phyloP scores from a whole-genome alignment of 495 filamentous ascomycete species.

The Amniculicola lignicola region DNA sequence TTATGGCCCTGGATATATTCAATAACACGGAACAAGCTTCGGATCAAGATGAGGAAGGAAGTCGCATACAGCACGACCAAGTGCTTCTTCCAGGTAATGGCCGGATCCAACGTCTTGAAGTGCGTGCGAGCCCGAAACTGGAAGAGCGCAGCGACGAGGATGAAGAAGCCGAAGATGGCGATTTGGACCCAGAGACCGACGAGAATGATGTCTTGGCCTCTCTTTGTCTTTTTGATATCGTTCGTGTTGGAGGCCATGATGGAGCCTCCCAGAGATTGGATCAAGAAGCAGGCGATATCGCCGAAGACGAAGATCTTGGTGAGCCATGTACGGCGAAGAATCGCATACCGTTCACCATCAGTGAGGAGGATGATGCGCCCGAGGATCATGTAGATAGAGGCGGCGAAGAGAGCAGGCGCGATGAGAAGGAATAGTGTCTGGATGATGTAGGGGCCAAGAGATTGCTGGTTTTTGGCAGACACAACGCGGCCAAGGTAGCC shows the following conservation, averaged over 20 bases:
- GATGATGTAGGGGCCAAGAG: slow-evolving; percentile 39
- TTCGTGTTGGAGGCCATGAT: slow-evolving; percentile 34
- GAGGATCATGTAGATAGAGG: slow-evolving; percentile 48
- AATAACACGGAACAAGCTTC: slow-evolving; percentile 59
- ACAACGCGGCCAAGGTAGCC: slow-evolving; percentile 46
- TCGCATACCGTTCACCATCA: slow-evolving; percentile 44
- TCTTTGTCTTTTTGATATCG: slow-evolving; percentile 1
- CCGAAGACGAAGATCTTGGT: slow-evolving; percentile 49
- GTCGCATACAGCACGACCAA: slow-evolving; percentile 53
- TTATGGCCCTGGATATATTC: slow-evolving; percentile 60
- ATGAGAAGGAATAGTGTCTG: slow-evolving; percentile 44
- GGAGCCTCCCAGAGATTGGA: slow-evolving; percentile 45
- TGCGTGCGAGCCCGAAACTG: slow-evolving; percentile 40
- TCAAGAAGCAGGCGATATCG: slow-evolving; percentile 47
- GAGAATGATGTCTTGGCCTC: slow-evolving; percentile 39
- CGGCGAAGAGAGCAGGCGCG: slow-evolving; percentile 45
- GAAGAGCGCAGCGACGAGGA: slow-evolving; percentile 42
- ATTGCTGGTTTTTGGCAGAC: slow-evolving; percentile 21
- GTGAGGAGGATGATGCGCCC: slow-evolving; percentile 45
- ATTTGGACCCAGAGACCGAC: slow-evolving; percentile 48
- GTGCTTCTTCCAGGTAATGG: slow-evolving; percentile 57
- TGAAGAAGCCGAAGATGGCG: slow-evolving; percentile 47
- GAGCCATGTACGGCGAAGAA: slow-evolving; percentile 42
- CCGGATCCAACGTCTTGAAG: slow-evolving; percentile 26
- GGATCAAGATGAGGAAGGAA: slow-evolving; percentile 57